Evolutionary conservation across 768 basidiomycete genomes (phyloP).

Genomic region (Clitopilus passeckerianus): DNA sequence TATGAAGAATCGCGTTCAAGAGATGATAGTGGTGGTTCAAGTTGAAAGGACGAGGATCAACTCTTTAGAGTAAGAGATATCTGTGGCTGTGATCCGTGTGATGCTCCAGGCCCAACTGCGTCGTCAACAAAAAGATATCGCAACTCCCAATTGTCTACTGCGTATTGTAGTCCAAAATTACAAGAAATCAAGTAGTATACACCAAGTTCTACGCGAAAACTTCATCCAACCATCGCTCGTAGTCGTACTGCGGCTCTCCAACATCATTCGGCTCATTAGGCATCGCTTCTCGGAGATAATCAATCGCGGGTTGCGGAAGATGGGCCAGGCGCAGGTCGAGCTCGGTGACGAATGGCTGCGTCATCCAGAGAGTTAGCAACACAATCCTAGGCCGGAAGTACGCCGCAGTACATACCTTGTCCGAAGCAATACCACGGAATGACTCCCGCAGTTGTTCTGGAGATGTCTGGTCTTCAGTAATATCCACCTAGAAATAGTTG

Average conservation of each 20-base stretch:
- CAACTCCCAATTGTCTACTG: constrained; percentile 2
- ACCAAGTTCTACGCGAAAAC: constrained; percentile 53
- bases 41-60: background rate
- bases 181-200: constrained; percentile 2
- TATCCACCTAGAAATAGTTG: constrained; percentile 64
- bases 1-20: constrained; percentile 8
- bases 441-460: constrained; percentile 89
- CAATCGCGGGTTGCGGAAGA: constrained; percentile 68
- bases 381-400: background rate
- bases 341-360: constrained; percentile 88
- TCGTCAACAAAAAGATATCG: background rate
- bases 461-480: constrained; percentile 93
- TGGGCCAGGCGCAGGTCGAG: constrained; percentile 84
- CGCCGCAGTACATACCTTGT: constrained; percentile 57
- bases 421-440: constrained; percentile 86
- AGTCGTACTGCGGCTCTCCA: constrained; percentile 73
- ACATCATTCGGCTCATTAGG: constrained; percentile 48
- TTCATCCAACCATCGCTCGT: constrained; percentile 76
- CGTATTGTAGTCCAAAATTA: background rate
- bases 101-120: background rate
- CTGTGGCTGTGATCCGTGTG: constrained; percentile 3
- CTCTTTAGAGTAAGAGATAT: constrained; percentile 1
- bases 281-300: constrained; percentile 82
- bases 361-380: constrained; percentile 12
- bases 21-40: constrained; percentile 1